These are phyloP conservation scores for Jackrogersella multiformis DNA, from an alignment of 495 filamentous ascomycete species.

Conservation along the genomic window DNA sequence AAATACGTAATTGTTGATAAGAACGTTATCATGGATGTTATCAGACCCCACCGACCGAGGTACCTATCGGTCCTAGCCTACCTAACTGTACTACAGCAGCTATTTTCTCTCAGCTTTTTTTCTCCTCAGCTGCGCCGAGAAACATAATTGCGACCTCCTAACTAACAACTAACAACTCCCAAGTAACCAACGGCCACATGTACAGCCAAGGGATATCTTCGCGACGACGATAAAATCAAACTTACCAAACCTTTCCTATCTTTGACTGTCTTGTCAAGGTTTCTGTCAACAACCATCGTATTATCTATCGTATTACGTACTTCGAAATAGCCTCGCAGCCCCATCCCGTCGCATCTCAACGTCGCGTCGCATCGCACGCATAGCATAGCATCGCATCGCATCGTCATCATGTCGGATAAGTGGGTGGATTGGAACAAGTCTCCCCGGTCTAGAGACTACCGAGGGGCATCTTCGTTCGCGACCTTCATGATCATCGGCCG, in stretches of 20 bases:
- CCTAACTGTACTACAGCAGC: too few species aligned
- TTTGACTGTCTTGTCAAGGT: too few species aligned
- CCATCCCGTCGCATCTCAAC: conserved; percentile 13
- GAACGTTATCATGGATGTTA: too few species aligned
- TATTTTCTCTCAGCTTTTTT: conserved; percentile 15
- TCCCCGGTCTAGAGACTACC: conserved; percentile 58
- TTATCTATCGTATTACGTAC: conserved; percentile 15
- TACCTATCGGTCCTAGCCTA: not conserved
- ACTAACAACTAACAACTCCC: too few species aligned
- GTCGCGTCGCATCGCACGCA: not conserved
- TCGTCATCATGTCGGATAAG: conserved; percentile 43
- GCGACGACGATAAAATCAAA: not conserved
- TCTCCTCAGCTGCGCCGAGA: conserved; percentile 30
- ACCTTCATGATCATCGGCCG: conserved; percentile 97
- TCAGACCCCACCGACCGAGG: not conserved
- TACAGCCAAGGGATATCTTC: too few species aligned
- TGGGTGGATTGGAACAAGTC: conserved; percentile 63
- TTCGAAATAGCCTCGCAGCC: not conserved
- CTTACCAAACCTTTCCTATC: not conserved
- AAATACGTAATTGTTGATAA: not conserved
- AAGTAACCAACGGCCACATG: too few species aligned
- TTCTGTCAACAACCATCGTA: too few species aligned
- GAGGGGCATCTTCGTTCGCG: conserved; percentile 71
- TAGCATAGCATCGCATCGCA: conserved; percentile 6
- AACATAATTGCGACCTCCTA: conserved; percentile 1